phyloP scores from a whole-genome alignment of 1,139 yeast species.

The Pneumocystis oryctolagi region DNA sequence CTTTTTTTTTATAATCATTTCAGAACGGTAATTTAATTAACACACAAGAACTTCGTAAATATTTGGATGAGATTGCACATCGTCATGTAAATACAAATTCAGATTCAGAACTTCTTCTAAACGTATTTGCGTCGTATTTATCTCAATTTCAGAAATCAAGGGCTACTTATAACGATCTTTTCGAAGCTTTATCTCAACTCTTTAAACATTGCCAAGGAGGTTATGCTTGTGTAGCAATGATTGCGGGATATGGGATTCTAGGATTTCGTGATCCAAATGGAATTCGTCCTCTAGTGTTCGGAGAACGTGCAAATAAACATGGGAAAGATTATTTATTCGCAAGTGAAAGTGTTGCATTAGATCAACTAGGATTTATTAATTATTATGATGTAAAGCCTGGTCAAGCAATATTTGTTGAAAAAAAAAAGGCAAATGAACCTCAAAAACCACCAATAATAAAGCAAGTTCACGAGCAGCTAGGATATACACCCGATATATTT shows the following conservation, averaged over 20 bases:
- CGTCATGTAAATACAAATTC: slow-evolving; percentile 95
- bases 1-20: neutral
- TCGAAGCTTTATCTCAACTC: slow-evolving; percentile 71
- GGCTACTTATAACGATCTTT: slow-evolving; percentile 79
- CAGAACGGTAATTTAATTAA: slow-evolving; percentile 82
- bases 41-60: slow-evolving; percentile 56
- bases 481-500: slow-evolving; percentile 87
- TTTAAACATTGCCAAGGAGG: slow-evolving; percentile 79
- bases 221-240: slow-evolving; percentile 85
- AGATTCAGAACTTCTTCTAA: slow-evolving; percentile 78
- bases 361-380: slow-evolving; percentile 75
- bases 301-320: slow-evolving; percentile 47
- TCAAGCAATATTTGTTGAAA: slow-evolving; percentile 86
- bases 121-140: slow-evolving; percentile 80
- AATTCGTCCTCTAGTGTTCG: slow-evolving; percentile 76
- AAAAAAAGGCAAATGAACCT: slow-evolving; percentile 30
- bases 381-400: slow-evolving; percentile 84
- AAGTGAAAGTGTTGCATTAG: slow-evolving; percentile 84
- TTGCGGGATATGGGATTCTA: slow-evolving; percentile 88
- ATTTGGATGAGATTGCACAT: slow-evolving; percentile 85
- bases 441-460: slow-evolving; percentile 21
- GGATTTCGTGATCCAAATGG: slow-evolving; percentile 98
- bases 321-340: slow-evolving; percentile 95
- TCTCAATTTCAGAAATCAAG: slow-evolving; percentile 86
- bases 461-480: slow-evolving; percentile 66